phyloP scores from a whole-genome alignment of 2,329 filamentous ascomycete species.

The Microcera coccophila region DNA sequence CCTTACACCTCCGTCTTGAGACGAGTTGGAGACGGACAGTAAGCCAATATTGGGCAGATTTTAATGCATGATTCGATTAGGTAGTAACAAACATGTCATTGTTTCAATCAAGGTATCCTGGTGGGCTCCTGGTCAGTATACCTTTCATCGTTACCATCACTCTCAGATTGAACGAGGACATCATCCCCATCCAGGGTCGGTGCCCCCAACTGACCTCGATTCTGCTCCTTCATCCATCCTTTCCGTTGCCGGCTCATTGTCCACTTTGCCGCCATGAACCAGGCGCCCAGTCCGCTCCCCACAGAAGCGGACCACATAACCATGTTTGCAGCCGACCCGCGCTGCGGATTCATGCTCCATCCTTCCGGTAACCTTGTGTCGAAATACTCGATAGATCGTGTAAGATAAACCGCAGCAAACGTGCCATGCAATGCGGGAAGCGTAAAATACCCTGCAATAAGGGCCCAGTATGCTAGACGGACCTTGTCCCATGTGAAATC shows the following conservation, averaged over 20 bases:
- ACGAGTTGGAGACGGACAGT: no score
- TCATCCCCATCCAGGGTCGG: background rate
- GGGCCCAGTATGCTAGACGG: slow-evolving; percentile 22
- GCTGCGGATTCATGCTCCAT: slow-evolving; percentile 20
- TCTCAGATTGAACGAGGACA: slow-evolving; percentile 3
- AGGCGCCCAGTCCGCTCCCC: slow-evolving; percentile 12
- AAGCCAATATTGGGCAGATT: no score
- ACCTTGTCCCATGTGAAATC: slow-evolving; percentile 26
- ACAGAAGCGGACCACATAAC: slow-evolving; percentile 22
- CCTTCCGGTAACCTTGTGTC: slow-evolving; percentile 22
- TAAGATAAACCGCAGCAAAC: slow-evolving; percentile 15
- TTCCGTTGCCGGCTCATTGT: slow-evolving; percentile 22
- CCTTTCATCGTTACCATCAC: slow-evolving; percentile 2
- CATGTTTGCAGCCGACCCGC: slow-evolving; percentile 11
- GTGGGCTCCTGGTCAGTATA: slow-evolving; percentile 14
- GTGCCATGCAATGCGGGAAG: slow-evolving; percentile 16
- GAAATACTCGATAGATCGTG: slow-evolving; percentile 15
- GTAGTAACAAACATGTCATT: no score
- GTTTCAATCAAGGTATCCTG: no score
- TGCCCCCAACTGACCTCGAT: slow-evolving; percentile 14
- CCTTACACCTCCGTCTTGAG: no score
- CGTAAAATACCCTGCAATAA: slow-evolving; percentile 17
- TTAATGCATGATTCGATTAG: no score
- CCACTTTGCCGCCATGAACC: slow-evolving; percentile 24
- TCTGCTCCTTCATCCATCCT: slow-evolving; percentile 23